Evolutionary conservation across 75 land plant species (phyloP), one percentile per base, ranked within the genome.

Genomic region (Picea sitchensis): DNA sequence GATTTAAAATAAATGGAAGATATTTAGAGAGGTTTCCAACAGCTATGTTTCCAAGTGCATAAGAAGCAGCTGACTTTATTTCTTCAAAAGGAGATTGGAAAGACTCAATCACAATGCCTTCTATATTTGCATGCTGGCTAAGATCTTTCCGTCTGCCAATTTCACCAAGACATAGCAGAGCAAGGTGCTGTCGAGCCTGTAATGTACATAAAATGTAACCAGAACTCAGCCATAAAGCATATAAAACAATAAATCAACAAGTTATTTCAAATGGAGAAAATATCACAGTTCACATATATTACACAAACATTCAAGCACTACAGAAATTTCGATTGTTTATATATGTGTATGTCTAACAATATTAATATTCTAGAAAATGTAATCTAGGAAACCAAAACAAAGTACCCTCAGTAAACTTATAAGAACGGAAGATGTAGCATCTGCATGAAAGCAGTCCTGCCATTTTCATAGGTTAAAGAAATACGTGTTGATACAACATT

Each of bases 81-180:
- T 97, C 99, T 83, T 97, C 99, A 77, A 94, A 97, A 36, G 99
- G 96, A 59, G 99, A 97, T 76, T 97, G 99, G 80, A 97, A 97
- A 11, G 99, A 97, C 80, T 90, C 94, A 75, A 97, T 97, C 34
- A 97, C 86, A 71, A 97, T 94, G 60, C 80, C 84, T 82, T 97
- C 99, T 73, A 97, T 90, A 65, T 91, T 87, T 9, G 81, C 80
- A 85, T 95, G 98, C 13, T 83, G 77, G 82, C 98, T 95, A 38
- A 97, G 80, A 83, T 97, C 98, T 83, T 87, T 93, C 72, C 99
- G 90, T 65, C 99, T 91, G 9, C 99, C 99, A 78, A 97, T 97
- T 86, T 97, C 99, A 13, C 99, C 99, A 54, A 97, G 80, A 65
- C 98, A 95, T 11, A 97, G 87, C 88, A 97, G 87, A 8, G 99